Conservation (phyloP, 108 stramenopile species). For the Cyclotella baltica region DNA sequence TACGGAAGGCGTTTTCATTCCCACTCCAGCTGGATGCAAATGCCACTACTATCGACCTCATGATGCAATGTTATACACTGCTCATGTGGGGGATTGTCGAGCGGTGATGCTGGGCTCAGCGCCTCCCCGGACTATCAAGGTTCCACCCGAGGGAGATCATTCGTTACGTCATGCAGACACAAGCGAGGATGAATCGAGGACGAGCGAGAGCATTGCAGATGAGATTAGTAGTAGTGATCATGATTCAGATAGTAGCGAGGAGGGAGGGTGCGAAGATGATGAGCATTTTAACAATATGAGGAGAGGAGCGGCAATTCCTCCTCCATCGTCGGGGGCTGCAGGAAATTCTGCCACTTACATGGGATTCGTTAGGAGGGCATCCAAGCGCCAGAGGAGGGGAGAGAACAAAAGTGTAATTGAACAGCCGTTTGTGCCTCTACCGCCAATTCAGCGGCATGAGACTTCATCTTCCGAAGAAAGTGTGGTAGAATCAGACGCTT, state of each 20-base stretch:
- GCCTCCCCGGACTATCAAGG: slow-evolving; percentile 85
- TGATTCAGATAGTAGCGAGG: slow-evolving; percentile 78
- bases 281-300: slow-evolving; percentile 27
- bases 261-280: slow-evolving; percentile 57
- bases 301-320: slow-evolving; percentile 19
- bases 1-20: slow-evolving; percentile 56
- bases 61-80: slow-evolving; percentile 85
- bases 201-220: slow-evolving; percentile 77
- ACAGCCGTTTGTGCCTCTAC: slow-evolving; percentile 50
- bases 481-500: slow-evolving; percentile 50
- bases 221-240: slow-evolving; percentile 83
- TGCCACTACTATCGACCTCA: slow-evolving; percentile 82
- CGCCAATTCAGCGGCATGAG: slow-evolving; percentile 37
- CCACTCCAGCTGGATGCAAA: slow-evolving; percentile 66
- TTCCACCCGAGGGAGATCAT: slow-evolving; percentile 59
- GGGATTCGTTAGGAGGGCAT: slow-evolving; percentile 40
- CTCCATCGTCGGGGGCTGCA: background rate
- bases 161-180: slow-evolving; percentile 52
- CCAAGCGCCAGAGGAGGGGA: slow-evolving; percentile 24
- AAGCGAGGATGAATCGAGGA: slow-evolving; percentile 75
- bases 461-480: slow-evolving; percentile 46
- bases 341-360: slow-evolving; percentile 13
- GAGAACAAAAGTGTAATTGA: slow-evolving; percentile 38
- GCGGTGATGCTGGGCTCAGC: slow-evolving; percentile 84
- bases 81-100: slow-evolving; percentile 88